Conservation (phyloP, 2,329 filamentous ascomycete species). For the Phoma herbarum region DNA sequence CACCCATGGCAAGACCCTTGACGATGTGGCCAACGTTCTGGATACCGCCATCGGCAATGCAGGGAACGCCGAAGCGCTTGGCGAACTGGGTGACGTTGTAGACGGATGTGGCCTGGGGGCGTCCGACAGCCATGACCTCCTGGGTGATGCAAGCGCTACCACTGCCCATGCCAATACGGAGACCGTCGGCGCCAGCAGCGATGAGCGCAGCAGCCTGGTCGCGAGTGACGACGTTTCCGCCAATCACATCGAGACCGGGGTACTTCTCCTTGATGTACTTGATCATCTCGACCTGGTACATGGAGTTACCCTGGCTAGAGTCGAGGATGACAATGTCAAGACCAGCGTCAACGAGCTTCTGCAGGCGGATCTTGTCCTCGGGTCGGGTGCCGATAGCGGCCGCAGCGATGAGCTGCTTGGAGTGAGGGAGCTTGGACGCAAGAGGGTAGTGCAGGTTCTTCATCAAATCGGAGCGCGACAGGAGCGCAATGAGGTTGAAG, state of each 20-base stretch:
- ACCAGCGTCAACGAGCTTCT: slow-evolving; percentile 90
- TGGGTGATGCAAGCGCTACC: slow-evolving; percentile 98
- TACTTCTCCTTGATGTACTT: slow-evolving; percentile 91
- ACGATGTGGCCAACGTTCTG: slow-evolving; percentile 99
- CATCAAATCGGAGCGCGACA: slow-evolving; percentile 81
- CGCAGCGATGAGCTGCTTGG: slow-evolving; percentile 96
- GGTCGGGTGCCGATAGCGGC: slow-evolving; percentile 95
- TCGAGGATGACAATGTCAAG: slow-evolving; percentile 95
- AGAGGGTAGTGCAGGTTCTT: slow-evolving; percentile 98
- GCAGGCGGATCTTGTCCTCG: slow-evolving; percentile 86
- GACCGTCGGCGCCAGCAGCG: slow-evolving; percentile 91
- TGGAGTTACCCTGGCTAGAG: slow-evolving; percentile 96
- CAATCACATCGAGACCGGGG: slow-evolving; percentile 91
- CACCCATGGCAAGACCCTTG: slow-evolving; percentile 94
- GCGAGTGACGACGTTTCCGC: slow-evolving; percentile 96
- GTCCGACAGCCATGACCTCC: slow-evolving; percentile 98
- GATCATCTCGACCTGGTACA: slow-evolving; percentile 99
- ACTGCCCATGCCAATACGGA: slow-evolving; percentile 98
- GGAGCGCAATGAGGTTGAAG: slow-evolving; percentile 71
- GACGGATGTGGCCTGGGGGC: slow-evolving; percentile 93
- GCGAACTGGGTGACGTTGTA: slow-evolving; percentile 91
- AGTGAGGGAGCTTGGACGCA: slow-evolving; percentile 93
- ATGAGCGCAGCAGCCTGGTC: slow-evolving; percentile 95
- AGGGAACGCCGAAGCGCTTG: slow-evolving; percentile 91
- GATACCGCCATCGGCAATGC: slow-evolving; percentile 96